Conservation (phyloP, 2,329 filamentous ascomycete genomes). For the Neophaeococcomyces mojaviensis region DNA sequence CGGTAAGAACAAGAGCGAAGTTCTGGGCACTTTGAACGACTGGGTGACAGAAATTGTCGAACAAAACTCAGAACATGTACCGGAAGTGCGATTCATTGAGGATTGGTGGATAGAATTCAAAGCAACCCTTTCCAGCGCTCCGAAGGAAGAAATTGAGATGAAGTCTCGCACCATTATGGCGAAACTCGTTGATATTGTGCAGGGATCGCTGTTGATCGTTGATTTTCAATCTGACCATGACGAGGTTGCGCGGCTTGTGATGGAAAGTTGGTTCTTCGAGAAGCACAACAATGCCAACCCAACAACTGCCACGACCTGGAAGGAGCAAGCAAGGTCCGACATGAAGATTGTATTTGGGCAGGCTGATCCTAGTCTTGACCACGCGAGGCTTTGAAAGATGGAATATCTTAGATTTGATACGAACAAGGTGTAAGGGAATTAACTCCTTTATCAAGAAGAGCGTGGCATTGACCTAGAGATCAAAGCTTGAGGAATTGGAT, state of each 20-base stretch:
- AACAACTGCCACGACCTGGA: not conserved
- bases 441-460: no score
- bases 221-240: not conserved
- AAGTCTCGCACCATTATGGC: not conserved
- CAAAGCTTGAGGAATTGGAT: no score
- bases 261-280: not conserved
- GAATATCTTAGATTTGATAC: no score
- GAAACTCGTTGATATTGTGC: conserved; percentile 2
- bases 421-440: no score
- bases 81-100: not conserved
- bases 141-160: conserved; percentile 1
- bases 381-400: no score
- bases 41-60: not conserved
- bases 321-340: not conserved
- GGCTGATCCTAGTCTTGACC: no score
- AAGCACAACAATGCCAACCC: no score
- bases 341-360: no score
- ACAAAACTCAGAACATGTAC: not conserved
- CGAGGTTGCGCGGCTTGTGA: not conserved
- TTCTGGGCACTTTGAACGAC: not conserved
- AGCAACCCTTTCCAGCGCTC: not conserved
- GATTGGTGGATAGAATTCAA: not conserved
- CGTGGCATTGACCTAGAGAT: no score
- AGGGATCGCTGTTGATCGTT: not conserved
- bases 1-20: not conserved